Base-by-base conservation (phyloP, 1,284 basidiomycete species). In the Cryptococcus sp. region DNA sequence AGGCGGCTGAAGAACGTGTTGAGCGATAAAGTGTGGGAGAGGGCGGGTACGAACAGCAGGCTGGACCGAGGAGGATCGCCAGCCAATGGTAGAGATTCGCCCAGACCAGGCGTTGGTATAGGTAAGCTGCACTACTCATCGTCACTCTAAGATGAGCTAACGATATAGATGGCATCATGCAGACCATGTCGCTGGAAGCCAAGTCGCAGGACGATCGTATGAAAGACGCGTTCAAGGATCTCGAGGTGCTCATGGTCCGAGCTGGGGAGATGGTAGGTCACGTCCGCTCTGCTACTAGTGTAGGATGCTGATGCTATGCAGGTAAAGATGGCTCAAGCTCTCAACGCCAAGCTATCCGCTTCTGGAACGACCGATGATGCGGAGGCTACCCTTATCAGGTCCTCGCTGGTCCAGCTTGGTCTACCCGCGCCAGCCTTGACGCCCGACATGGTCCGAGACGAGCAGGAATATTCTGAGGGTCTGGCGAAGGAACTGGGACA, bases 231-330 rank as follows among this genome's bases (percentile, higher is more conserved):
- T 79, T 98, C 43, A 79, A 82, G 58, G 94, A 97, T 65, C 79
- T 98, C 22, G 90, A 97, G 65, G 85, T 87, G 1, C 77, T 98
- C 36, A 93, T 89, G 86, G 77, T 85, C 44, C 88, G 92, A 68
- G 92, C 93, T 0, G 86, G 84, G 58, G 87, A 92, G 59, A 97
- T 98, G 85, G 92, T 89, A 36, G 46, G 63, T 59, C 9, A 14
- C 19, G 25, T 12, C 40, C 34, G n/a, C 26, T 33, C n/a, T 9
- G 11, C 16, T 26, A 22, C 38, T n/a, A 35, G 26, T 43, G 11
- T 31, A 32, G 16, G n/a, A 44, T 33, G 24, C 39, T 43, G 32
- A 47, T 5, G 23, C 19, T 22, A 10, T 3, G 11, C 56, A 74
- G 72, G 73, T 78, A 47, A 81, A 82, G 35, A 79, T 97, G 24